phyloP scores from a whole-genome alignment of 768 basidiomycete species.

The Mrakia gelida region DNA sequence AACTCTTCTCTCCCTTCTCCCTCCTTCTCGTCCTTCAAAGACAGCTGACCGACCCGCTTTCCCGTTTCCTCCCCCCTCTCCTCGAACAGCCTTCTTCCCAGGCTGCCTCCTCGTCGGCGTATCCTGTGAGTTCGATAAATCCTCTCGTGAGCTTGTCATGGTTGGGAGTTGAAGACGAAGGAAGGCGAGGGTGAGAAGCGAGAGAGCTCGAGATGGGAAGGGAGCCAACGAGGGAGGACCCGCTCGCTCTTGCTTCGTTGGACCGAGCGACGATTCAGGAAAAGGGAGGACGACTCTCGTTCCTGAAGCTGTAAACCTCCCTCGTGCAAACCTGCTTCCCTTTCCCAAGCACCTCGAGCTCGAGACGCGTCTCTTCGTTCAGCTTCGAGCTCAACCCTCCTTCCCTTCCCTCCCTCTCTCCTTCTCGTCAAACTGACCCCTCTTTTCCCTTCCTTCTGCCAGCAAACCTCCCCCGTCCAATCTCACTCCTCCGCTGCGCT shows the following conservation, averaged over 20 bases:
- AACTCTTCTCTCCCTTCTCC: no score
- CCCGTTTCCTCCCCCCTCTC: no score
- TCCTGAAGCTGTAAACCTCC: neutral
- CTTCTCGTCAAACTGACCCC: neutral
- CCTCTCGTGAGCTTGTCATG: neutral
- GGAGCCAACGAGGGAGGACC: neutral
- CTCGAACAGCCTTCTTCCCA: no score
- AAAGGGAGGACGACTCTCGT: neutral
- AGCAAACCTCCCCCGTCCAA: constrained; percentile 3
- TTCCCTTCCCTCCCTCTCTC: no score
- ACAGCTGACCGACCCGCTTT: no score
- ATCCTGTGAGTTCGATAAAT: neutral
- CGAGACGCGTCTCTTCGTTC: neutral
- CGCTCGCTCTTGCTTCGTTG: neutral
- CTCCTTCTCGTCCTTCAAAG: no score
- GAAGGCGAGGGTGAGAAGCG: neutral
- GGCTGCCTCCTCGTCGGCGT: neutral
- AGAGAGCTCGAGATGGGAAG: neutral
- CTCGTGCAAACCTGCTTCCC: neutral
- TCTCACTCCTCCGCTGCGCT: neutral
- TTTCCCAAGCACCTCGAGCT: neutral
- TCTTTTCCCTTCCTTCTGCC: neutral
- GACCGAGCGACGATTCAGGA: neutral
- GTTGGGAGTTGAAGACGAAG: neutral
- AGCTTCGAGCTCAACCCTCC: neutral